Evolutionary conservation across 768 basidiomycete genomes (phyloP).

Genomic region (Leucosporidium creatinivorum): DNA sequence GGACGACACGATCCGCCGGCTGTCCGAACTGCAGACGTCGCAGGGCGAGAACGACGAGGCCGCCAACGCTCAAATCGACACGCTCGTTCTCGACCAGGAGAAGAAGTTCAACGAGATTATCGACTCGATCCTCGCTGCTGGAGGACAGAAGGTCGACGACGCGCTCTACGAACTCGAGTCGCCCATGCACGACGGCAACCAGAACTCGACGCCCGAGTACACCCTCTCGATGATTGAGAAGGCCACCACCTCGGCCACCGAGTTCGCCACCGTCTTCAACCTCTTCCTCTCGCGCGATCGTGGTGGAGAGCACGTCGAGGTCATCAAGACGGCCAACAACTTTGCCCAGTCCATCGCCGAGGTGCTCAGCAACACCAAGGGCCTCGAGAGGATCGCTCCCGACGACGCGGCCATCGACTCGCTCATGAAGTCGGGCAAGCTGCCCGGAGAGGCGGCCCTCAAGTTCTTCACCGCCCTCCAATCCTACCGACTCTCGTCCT

Average conservation of each 20-base stretch:
- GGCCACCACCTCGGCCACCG: constrained; percentile 83
- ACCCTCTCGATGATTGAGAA: constrained; percentile 98
- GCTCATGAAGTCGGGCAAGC: constrained; percentile 73
- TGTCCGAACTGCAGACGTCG: constrained; percentile 76
- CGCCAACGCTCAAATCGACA: constrained; percentile 94
- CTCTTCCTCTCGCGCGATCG: constrained; percentile 71
- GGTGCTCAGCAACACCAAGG: constrained; percentile 87
- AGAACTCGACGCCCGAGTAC: constrained; percentile 96
- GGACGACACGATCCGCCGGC: constrained; percentile 80
- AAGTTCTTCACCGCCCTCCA: constrained; percentile 93
- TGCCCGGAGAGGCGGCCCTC: constrained; percentile 76
- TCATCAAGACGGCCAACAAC: constrained; percentile 95
- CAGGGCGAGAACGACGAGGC: constrained; percentile 80
- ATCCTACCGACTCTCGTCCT: constrained; percentile 82
- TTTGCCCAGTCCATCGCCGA: constrained; percentile 89
- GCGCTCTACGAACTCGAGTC: constrained; percentile 97
- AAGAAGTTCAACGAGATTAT: constrained; percentile 98
- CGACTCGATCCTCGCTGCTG: constrained; percentile 93
- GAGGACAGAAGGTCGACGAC: constrained; percentile 94
- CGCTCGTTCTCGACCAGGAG: constrained; percentile 87
- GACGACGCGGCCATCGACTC: constrained; percentile 89
- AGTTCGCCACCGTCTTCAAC: constrained; percentile 91
- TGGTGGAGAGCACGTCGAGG: constrained; percentile 92
- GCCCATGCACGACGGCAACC: constrained; percentile 84
- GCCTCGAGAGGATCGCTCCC: constrained; percentile 82